phyloP scores from a whole-genome alignment of 83 land plant genomes.

The Picea mariana region DNA sequence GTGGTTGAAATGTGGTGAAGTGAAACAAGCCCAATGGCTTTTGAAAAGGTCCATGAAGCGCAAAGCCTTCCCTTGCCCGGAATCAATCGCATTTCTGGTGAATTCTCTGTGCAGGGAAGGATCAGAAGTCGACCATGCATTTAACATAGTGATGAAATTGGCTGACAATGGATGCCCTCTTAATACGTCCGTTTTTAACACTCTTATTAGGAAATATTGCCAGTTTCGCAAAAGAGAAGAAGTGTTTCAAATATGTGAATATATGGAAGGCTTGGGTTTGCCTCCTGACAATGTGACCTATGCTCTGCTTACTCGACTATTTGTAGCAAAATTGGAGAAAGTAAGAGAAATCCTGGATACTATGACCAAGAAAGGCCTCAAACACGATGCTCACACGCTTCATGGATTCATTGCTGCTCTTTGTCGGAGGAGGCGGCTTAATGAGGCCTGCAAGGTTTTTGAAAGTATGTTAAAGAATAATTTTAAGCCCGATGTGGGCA shows the following conservation, averaged over 20 bases:
- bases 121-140: neutral
- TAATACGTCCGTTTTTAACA: neutral
- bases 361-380: constrained; percentile 1
- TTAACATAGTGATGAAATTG: neutral
- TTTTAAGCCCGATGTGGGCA: neutral
- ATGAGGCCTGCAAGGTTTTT: constrained; percentile 6
- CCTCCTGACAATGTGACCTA: neutral
- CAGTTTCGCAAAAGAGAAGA: neutral
- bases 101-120: neutral
- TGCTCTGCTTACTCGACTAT: neutral
- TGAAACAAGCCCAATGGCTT: neutral
- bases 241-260: neutral
- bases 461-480: neutral
- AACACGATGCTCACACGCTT: neutral
- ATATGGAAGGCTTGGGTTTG: neutral
- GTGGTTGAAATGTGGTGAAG: neutral
- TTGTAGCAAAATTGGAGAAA: neutral
- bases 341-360: neutral
- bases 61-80: neutral
- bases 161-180: neutral
- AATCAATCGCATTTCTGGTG: constrained; percentile 5
- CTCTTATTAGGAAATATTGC: neutral
- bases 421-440: constrained; percentile 1
- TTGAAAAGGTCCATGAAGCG: neutral
- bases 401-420: neutral